Evolutionary conservation across 78 protist genomes (phyloP), one percentile per base, ranked within the genome.

Genomic region (Fonticula alba): DNA sequence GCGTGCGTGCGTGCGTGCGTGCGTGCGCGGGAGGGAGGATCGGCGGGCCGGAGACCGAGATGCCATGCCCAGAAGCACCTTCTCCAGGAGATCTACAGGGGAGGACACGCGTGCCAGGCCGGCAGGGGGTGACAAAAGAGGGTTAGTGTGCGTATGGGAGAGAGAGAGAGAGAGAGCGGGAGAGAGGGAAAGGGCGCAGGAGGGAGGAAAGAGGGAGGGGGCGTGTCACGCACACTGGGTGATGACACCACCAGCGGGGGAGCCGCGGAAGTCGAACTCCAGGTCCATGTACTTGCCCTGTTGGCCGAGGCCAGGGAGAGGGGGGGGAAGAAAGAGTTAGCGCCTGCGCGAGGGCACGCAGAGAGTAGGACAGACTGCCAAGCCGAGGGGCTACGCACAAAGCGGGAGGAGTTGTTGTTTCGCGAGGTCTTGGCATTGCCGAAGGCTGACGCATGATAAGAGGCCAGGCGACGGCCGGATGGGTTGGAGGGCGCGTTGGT

Each of bases 391-490:
- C n/a, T n/a, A 38, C 43, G 43, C 43, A 38, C 93, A 15, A 50
- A 50, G 17, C 83, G 70, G 10, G 69, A 52, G 33, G 82, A 70
- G 71, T 89, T 89, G 84, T 86, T 82, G 73, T 89, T 89, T 37
- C 87, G 66, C 31, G 67, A 31, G 19, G 95, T 89, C 56, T 72
- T 78, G 0, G 95, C 95, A 76, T 89, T 89, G 47, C 95, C 95
- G 65, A 89, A 89, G 40, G 92, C 87, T n/a, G n/a, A n/a, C n/a
- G n/a, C n/a, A n/a, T n/a, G n/a, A n/a, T n/a, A n/a, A n/a, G n/a
- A n/a, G n/a, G n/a, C n/a, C n/a, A n/a, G n/a, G n/a, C n/a, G n/a
- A n/a, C n/a, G n/a, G n/a, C n/a, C n/a, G n/a, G n/a, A n/a, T n/a
- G n/a, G n/a, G 68, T 89, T 92, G 36, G 85, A 70, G 20, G 85